Evolutionary conservation across 352 stramenopile genomes (phyloP), one percentile per base, ranked within the genome.

Genomic region (Globisporangium splendens): DNA sequence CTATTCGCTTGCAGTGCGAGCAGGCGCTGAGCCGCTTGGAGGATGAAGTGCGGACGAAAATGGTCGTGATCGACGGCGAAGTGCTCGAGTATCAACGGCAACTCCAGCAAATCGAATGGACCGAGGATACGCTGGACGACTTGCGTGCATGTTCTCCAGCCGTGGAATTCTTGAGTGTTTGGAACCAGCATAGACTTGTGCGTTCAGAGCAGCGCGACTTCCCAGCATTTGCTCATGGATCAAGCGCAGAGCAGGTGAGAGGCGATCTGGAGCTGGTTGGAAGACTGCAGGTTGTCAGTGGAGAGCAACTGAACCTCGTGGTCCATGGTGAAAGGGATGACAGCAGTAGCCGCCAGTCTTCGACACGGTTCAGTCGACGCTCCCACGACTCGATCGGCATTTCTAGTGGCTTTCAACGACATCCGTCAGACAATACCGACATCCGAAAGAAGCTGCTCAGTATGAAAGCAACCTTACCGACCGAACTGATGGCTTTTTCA

Each of bases 91-190:
- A 84, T 12, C 53, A 79, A 41, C 78, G 82, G 0, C 80, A 92
- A 50, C 35, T 75, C 12, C 70, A 93, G 48, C 77, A 91, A 33
- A 86, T 93, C 41, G 79, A 84, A 15, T 93, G 84, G 84, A 60
- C 83, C 18, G 82, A 91, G 22, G 69, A 76, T 35, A 77, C 73
- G 31, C 66, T 93, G 0, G 70, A 83, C 0, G 68, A 74, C n/a
- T 68, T 77, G 12, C 82, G 84, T n/a, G 61, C 60, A 0, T 31
- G 69, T 24, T 58, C 75, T 0, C 66, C 73, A 14, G 64, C 79
- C 0, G 65, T 89, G 21, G 78, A 86, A 18, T 93, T 93, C 43
- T 64, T 93, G 11, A 60, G 68, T 0, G 69, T 72, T 1, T 93
- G 84, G 83, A 78, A 70, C 51, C 72, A 89, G 52, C 82, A 91